Evolutionary conservation across 2,329 filamentous ascomycete species (phyloP), one percentile per base, ranked within the genome.

Genomic region (Coniochaeta sp.): DNA sequence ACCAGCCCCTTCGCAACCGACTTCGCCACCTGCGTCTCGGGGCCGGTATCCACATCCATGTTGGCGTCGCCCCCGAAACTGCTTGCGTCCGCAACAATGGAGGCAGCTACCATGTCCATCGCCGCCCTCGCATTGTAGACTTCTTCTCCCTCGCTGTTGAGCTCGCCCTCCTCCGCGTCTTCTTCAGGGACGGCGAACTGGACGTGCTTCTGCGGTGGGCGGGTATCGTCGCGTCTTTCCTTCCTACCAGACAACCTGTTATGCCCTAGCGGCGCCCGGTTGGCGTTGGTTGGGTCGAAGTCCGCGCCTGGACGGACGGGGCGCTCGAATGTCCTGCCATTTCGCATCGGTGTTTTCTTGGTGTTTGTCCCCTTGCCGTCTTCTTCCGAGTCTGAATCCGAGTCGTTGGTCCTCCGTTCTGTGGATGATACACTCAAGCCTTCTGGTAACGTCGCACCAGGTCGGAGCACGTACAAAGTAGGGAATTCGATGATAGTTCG

Each of bases 401-500:
- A 13, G 9, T 28, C 26, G 12, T 14, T 20, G n/a, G 9, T 48
- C 26, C 45, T 48, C 18, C 61, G 59, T 33, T 57, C 61, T 1
- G 56, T 56, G 4, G 58, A 57, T 2, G 58, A 63, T 2, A 63
- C 40, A 1, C 56, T 38, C 45, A 57, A 59, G 0, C 61, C 61
- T 2, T 54, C 33, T 1, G 65, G 63, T n/a, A 65, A 52, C 0
- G 9, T 7, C 7, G 30, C 50, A 1, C 30, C 38, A 7, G 59
- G 55, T 0, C 73, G 66, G 7, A 87, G 69, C 5, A 79, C 76
- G 61, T 86, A 83, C 12, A 91, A 74, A 0, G 86, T 89, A 1
- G 87, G 87, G 55, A 84, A 91, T 60, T 91, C 87, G 6, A 89
- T 68, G 0, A 91, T 74, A 0, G 74, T 77, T 28, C 76, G 77